A percentile compares a stretch with the other conserved stretches of the same genome.
These are phyloP conservation scores for Cyclotella baltica DNA, from an alignment of 108 stramenopile genomes.

Conservation along the genomic window DNA sequence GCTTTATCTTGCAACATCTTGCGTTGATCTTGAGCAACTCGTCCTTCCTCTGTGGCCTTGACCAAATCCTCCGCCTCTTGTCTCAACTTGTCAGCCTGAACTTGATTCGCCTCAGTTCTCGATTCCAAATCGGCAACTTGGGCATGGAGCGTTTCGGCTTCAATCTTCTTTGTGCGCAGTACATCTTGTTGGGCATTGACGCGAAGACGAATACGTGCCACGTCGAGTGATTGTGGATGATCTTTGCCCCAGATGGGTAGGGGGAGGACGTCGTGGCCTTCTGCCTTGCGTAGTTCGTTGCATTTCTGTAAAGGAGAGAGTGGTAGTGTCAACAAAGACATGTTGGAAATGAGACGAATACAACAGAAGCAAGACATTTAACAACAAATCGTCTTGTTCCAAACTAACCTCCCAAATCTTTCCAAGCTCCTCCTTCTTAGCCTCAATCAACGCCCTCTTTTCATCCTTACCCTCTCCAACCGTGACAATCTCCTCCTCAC, in stretches of 20 bases:
- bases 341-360: background rate
- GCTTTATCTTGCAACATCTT: constrained; percentile 24
- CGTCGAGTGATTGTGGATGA: constrained; percentile 50
- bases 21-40: constrained; percentile 21
- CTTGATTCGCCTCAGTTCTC: constrained; percentile 6
- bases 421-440: constrained; percentile 48
- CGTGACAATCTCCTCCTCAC: constrained; percentile 41
- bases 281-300: constrained; percentile 41
- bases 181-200: constrained; percentile 37
- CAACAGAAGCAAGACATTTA: background rate
- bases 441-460: constrained; percentile 46
- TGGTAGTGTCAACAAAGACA: background rate
- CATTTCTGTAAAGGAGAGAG: constrained; percentile 27
- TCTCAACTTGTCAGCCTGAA: constrained; percentile 24
- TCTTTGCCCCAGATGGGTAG: constrained; percentile 50
- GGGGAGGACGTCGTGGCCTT: constrained; percentile 38
- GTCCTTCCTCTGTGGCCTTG: constrained; percentile 22
- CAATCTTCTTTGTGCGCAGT: constrained; percentile 23
- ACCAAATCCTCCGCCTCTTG: constrained; percentile 23
- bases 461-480: constrained; percentile 34
- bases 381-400: background rate
- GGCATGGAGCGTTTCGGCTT: constrained; percentile 20
- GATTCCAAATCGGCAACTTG: constrained; percentile 29
- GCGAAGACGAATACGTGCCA: constrained; percentile 46
- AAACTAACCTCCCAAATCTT: constrained; percentile 35